Conservation (phyloP, 192 early-diverging fungal species). For the Gaertneriomyces semiglobifer region DNA sequence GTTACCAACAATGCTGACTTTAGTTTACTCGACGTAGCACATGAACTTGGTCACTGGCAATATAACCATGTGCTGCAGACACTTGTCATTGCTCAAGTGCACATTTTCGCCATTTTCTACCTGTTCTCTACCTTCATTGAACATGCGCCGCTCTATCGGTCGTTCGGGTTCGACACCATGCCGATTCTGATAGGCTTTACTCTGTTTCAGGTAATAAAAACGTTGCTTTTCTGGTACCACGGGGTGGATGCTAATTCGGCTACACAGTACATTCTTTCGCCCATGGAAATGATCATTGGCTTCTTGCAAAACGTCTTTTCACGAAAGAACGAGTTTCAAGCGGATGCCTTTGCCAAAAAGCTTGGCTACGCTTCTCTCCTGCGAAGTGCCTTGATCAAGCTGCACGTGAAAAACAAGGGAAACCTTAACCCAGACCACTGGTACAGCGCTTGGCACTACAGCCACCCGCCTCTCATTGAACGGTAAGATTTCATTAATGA, state of each 20-base stretch:
- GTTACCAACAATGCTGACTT: too few relatives aligned
- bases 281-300: conserved; percentile 68
- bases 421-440: conserved; percentile 81
- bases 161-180: conserved; percentile 77
- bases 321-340: conserved; percentile 87
- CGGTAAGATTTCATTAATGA: conserved; percentile 45
- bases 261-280: conserved; percentile 64
- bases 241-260: background rate
- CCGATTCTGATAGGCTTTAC: conserved; percentile 87
- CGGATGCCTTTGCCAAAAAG: conserved; percentile 83
- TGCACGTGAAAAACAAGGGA: conserved; percentile 85
- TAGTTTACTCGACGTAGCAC: conserved; percentile 47
- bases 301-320: conserved; percentile 80
- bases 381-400: conserved; percentile 77
- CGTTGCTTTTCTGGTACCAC: background rate
- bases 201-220: conserved; percentile 69
- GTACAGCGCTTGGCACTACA: conserved; percentile 88
- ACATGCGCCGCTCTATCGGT: conserved; percentile 69
- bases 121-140: conserved; percentile 66
- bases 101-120: conserved; percentile 65
- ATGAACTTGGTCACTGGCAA: conserved; percentile 96
- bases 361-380: conserved; percentile 74
- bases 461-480: conserved; percentile 89
- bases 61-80: conserved; percentile 77
- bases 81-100: conserved; percentile 69